A percentile compares a stretch with the other conserved stretches of the same genome.
Evolutionary conservation across 2,329 filamentous ascomycete genomes (phyloP).

Genomic region (Pezizomycotina sp.): DNA sequence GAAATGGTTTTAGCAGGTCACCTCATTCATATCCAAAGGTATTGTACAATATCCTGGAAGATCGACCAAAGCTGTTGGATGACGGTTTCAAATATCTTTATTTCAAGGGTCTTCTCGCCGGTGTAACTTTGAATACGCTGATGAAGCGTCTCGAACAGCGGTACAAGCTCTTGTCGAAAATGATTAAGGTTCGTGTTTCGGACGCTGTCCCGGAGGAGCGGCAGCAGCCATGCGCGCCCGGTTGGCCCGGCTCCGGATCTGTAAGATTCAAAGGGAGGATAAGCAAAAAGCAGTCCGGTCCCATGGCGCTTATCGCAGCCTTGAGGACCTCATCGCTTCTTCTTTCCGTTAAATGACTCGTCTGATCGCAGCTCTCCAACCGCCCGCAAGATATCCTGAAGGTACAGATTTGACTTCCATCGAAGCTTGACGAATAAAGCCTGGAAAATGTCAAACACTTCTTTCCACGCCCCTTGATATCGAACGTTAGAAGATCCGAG

Average conservation of each 20-base stretch:
- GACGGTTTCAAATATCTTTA: constrained; percentile 94
- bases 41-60: constrained; percentile 85
- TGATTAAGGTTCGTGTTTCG: constrained; percentile 75
- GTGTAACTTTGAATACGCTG: constrained; percentile 51
- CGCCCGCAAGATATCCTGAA: constrained; percentile 57
- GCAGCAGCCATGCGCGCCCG: constrained; percentile 86
- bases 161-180: constrained; percentile 73
- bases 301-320: constrained; percentile 76
- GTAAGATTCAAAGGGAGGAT: constrained; percentile 75
- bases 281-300: constrained; percentile 64
- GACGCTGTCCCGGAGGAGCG: constrained; percentile 73
- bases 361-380: constrained; percentile 78
- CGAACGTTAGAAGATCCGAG: constrained; percentile 68
- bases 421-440: constrained; percentile 74
- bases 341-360: constrained; percentile 80
- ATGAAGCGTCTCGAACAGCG: constrained; percentile 77
- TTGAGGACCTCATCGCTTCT: constrained; percentile 79
- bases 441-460: constrained; percentile 76
- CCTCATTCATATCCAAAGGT: constrained; percentile 56
- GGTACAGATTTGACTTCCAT: constrained; percentile 67
- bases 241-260: constrained; percentile 57
- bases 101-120: constrained; percentile 60
- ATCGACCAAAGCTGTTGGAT: constrained; percentile 92
- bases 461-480: constrained; percentile 85
- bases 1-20: neutral